Evolutionary conservation across 805 yeast species (phyloP), one percentile per base, ranked within the genome.

Genomic region (Saccharomyces kudriavzevii): DNA sequence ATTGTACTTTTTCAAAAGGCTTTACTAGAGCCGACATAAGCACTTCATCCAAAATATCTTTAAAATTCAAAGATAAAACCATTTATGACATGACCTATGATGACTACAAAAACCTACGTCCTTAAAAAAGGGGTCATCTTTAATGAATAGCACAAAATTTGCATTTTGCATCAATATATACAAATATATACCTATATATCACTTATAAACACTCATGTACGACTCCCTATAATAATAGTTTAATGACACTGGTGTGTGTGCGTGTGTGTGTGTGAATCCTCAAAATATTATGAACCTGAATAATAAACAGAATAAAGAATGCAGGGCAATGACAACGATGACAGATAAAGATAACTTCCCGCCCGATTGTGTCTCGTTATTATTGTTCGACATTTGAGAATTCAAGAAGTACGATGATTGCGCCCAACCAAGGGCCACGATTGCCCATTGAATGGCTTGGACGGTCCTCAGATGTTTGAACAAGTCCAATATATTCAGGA

Each of bases 1-100:
- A 17, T 29, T 84, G 89, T 62, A 65, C 72, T 40, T 84, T 84
- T 61, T 78, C 85, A 43, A 83, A 82, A 64, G 89, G 89, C 13
- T 63, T 64, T 30, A 63, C 68, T n/a, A 61, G 68, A 50, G 58
- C 63, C 8, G 69, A 65, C 49, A 64, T 65, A 14, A 60, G 52
- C 46, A 31, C 31, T 20, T 65, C 62, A 40, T 49, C 60, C 24
- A 60, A 60, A 48, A 60, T 65, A 20, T 40, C 56, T 14, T 35
- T 45, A 17, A 53, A 55, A 25, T 47, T 56, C 5, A 54, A 49
- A 17, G 50, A 52, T n/a, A 57, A 53, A 24, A 29, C 56, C 28
- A 59, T 63, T 45, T 54, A 50, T 22, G 60, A 64, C 13, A 53
- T 62, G 52, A 57, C 56, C 22, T 26, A 56, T 17, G 30, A 30